Base-by-base conservation (phyloP, 768 basidiomycete species). In the Boletus subcaerulescens region DNA sequence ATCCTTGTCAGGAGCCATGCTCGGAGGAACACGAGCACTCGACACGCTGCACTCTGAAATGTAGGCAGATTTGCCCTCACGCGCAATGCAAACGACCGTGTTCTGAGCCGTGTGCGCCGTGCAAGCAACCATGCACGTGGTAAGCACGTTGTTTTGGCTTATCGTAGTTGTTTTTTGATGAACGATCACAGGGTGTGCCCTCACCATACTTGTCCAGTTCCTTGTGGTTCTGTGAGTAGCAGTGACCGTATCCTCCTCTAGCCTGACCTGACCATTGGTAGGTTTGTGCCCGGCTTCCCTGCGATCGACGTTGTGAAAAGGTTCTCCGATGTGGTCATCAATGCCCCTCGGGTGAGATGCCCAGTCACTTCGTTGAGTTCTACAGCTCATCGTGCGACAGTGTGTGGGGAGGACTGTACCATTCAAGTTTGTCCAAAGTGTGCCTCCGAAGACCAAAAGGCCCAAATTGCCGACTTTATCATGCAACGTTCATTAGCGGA, bases 271-370 rank as follows among this genome's bases (percentile, higher is more conserved):
- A 38, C 31, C 29, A 26, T 48, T 5, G 18, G 5, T 45, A 87
- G 86, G 74, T 85, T 20, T 90, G 88, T 64, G 73, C 80, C 4
- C 77, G 86, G 4, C 65, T 86, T 2, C 87, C 87, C 3, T 88
- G 87, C 57, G 82, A 89, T 55, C 50, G 66, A 44, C 77, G 75
- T 0, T 89, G 87, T 53, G 58, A 68, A 14, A 73, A 73, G 13
- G n/a, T 49, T 0, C 73, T 89, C 12, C 3, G 39, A 7, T 89
- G 87, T 63, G 84, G 85, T 11, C 86, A 88, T 64, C 72, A 60
- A 35, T 89, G 88, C 58, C 83, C 85, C 15, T 88, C 86, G 35
- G 79, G 87, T 87, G 62, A 48, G 74, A 13, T 7, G 31, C 35
- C 40, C 7, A 6, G 2, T 2, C 29, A 41, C 22, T 7, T 20